Evolutionary conservation across 1,139 yeast species (phyloP).

Genomic region (Yamadazyma atlantica): DNA sequence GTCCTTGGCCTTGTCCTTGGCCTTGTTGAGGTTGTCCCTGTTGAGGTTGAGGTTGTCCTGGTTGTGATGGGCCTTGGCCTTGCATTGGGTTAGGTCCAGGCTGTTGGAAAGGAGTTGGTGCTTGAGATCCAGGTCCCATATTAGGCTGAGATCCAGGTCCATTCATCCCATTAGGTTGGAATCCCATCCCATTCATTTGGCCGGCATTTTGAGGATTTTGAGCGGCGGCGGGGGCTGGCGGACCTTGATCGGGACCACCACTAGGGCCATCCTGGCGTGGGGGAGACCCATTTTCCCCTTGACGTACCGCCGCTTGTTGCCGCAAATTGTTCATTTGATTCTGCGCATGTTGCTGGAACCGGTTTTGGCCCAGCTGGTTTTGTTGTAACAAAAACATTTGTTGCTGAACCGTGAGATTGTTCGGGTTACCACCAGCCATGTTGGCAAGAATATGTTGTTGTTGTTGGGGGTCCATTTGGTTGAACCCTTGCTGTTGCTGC

Average conservation of each 20-base stretch:
- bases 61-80: slow-evolving; percentile 3
- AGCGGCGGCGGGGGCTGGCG: slow-evolving; percentile 14
- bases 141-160: slow-evolving; percentile 2
- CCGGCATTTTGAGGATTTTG: no score
- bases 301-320: slow-evolving; percentile 42
- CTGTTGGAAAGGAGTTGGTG: slow-evolving; percentile 7
- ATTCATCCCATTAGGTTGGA: slow-evolving; percentile 1
- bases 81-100: slow-evolving; percentile 7
- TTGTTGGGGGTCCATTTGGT: slow-evolving; percentile 25
- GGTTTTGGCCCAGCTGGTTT: slow-evolving; percentile 28
- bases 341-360: slow-evolving; percentile 51
- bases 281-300: slow-evolving; percentile 16
- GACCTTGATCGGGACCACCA: slow-evolving; percentile 18
- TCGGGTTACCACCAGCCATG: slow-evolving; percentile 15
- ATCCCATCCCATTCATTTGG: slow-evolving; percentile 1
- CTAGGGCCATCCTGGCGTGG: no score
- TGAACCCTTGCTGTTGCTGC: slow-evolving; percentile 22
- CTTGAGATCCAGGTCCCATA: slow-evolving; percentile 3
- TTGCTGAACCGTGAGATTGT: slow-evolving; percentile 22
- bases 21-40: not conserved
- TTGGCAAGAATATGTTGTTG: slow-evolving; percentile 19
- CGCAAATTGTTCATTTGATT: slow-evolving; percentile 52
- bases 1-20: slow-evolving; percentile 2
- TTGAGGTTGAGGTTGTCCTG: slow-evolving; percentile 1
- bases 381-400: slow-evolving; percentile 25